A percentile compares a stretch with the other conserved stretches of the same genome.
Conservation (phyloP, 2,329 filamentous ascomycete genomes). For the Alternaria triticina region DNA sequence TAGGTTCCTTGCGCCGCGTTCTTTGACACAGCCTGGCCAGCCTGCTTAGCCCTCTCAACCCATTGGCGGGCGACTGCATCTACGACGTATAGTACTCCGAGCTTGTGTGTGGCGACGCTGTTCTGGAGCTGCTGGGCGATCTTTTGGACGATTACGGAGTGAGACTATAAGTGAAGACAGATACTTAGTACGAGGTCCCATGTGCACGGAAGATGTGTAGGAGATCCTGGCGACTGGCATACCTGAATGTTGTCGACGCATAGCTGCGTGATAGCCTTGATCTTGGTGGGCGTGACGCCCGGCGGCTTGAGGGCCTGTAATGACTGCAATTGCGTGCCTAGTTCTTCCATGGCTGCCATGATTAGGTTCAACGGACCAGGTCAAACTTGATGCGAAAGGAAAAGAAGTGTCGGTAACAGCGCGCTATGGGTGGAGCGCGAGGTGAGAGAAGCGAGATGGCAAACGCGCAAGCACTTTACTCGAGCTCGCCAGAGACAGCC, state of each 20-base stretch:
- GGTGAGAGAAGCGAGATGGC: constrained; percentile 28
- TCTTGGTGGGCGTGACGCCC: constrained; percentile 91
- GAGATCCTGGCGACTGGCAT: constrained; percentile 27
- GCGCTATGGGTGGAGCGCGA: constrained; percentile 13
- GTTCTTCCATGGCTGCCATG: constrained; percentile 81
- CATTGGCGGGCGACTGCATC: constrained; percentile 99
- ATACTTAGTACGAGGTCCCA: constrained; percentile 33
- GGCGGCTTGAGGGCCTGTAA: constrained; percentile 92
- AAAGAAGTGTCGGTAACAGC: constrained; percentile 14
- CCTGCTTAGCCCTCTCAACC: constrained; percentile 91
- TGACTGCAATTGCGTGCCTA: constrained; percentile 88
- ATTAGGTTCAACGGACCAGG: constrained; percentile 36
- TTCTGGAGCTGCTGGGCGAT: constrained; percentile 98
- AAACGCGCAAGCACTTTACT: constrained; percentile 34
- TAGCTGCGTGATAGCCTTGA: constrained; percentile 82
- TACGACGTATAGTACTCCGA: constrained; percentile 99
- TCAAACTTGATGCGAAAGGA: constrained; percentile 29
- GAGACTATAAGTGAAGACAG: constrained; percentile 67
- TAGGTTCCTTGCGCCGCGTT: constrained; percentile 89
- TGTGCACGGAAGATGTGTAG: constrained; percentile 8
- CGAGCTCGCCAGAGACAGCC: constrained; percentile 32
- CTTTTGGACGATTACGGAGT: constrained; percentile 93
- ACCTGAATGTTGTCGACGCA: constrained; percentile 67
- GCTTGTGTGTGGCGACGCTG: constrained; percentile 91
- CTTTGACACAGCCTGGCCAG: constrained; percentile 78